Base-by-base conservation (phyloP, 2,329 filamentous ascomycete genomes). In the Trichoderma sp. region DNA sequence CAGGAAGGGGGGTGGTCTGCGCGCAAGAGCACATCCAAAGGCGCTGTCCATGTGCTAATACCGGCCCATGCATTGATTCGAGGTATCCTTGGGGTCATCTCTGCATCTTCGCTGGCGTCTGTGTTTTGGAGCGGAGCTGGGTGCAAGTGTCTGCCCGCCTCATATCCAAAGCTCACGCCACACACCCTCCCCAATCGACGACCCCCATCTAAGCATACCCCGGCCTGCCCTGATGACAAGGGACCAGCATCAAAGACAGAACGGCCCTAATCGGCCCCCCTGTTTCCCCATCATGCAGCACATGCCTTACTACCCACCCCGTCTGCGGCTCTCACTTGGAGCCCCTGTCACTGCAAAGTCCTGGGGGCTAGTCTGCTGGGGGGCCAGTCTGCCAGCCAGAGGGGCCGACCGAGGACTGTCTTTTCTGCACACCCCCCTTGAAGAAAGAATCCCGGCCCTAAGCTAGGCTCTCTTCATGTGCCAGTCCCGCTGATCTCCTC, bases 261-360 rank as follows among this genome's bases (percentile, higher is more conserved):
- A 76, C 69, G 69, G 71, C 69, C 75, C 75, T 76, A 76, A 74
- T 74, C 63, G 33, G 3, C 29, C 38, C 75, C 75, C 75, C 75
- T 76, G 75, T 68, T 76, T 74, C 75, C 75, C 75, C 75, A 76
- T 74, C 75, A 76, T 76, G 71, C 69, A 76, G 69, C 69, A 74
- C 69, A 74, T 74, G 63, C 69, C 63, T 63, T 67, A 50, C 63
- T 45, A 72, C 68, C 74, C 56, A 74, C 65, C 64, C 62, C 53
- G 71, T 75, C 75, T 62, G 75, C 75, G 64, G 69, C 69, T 76
- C 75, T 68, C 69, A 69, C 75, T 68, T 73, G 69, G 69, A 6
- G 38, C 38, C 75, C 74, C 45, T 76, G 75, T 59, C 75, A 31
- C 53, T 68, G 41, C 21, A 41, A 38, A 56, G 62, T 66, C 75